Evolutionary conservation across 164 flowering plant genomes (phyloP), one percentile per base, ranked within the genome.

Genomic region (Santalum album): DNA sequence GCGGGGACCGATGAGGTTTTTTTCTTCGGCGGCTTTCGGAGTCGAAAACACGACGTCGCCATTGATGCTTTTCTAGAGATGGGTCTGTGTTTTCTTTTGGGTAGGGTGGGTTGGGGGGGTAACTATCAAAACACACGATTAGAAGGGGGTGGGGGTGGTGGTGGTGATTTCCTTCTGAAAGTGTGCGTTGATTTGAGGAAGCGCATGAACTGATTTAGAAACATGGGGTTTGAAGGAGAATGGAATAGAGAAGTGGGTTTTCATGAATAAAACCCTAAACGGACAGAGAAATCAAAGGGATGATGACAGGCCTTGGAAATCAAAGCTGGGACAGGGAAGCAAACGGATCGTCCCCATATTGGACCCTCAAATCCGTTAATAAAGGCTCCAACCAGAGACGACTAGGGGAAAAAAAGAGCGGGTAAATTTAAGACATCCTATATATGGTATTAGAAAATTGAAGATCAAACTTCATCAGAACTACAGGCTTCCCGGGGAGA

Each of bases 161-260:
- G n/a, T n/a, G n/a, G n/a, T n/a, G n/a, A n/a, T 70, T 69, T 73
- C 65, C 84, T 72, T 66, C 81, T 75, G 75, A 71, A 67, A 20
- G 80, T 69, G 66, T 78, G 90, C 58, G 76, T 75, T 59, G 78
- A 74, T 65, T 73, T 74, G 45, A 78, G 66, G 67, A 77, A 85
- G 59, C 73, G 82, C 76, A 83, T 75, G 73, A 79, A 72, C 75
- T 68, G 83, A 74, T 77, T 76, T 60, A 65, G 60, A 76, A 70
- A 79, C 88, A 83, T 83, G 81, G 69, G 75, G 71, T 60, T 59
- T 45, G 54, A 27, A 40, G 55, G 25, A 48, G 39, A 56, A 14
- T 40, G 39, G 39, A 55, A 59, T 53, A 52, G 23, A 38, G 35
- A 61, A 24, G 43, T 62, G 69, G 73, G 55, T 65, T 76, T 71